Evolutionary conservation across 2,329 filamentous ascomycete genomes (phyloP).

Genomic region (Clonostachys byssicola): DNA sequence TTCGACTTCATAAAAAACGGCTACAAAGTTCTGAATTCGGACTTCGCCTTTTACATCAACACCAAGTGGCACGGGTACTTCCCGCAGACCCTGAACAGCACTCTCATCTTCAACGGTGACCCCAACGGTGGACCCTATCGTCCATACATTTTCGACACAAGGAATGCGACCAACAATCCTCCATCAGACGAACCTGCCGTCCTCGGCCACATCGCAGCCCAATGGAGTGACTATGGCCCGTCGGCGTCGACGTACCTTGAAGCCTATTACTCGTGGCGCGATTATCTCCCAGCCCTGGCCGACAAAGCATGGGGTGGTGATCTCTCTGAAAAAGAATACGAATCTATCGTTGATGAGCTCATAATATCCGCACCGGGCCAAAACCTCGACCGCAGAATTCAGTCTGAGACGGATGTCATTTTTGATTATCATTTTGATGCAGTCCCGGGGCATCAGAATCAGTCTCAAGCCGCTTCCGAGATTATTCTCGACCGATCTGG

Average conservation of each 20-base stretch:
- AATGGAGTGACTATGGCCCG: constrained; percentile 16
- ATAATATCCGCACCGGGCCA: constrained; percentile 8
- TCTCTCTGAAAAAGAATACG: constrained; percentile 4
- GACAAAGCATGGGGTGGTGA: constrained; percentile 18
- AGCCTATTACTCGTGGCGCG: constrained; percentile 14
- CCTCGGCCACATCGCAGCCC: constrained; percentile 11
- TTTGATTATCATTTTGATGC: constrained; percentile 14
- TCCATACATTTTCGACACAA: constrained; percentile 13
- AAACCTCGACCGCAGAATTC: constrained; percentile 11
- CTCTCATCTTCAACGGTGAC: constrained; percentile 22
- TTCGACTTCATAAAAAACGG: constrained; percentile 12
- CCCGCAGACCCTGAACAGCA: constrained; percentile 38
- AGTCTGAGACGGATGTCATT: constrained; percentile 7
- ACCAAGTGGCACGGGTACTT: constrained; percentile 32
- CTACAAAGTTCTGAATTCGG: constrained; percentile 15
- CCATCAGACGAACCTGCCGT: constrained; percentile 5
- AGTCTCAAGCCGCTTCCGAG: too few species aligned
- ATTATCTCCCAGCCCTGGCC: constrained; percentile 13
- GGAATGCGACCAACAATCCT: constrained; percentile 9
- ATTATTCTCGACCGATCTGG: too few species aligned
- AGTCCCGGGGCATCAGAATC: too few species aligned
- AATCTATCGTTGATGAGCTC: constrained; percentile 5
- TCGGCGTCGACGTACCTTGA: constrained; percentile 14
- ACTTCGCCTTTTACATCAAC: constrained; percentile 13
- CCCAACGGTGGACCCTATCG: constrained; percentile 8